Evolutionary conservation across 2,329 filamentous ascomycete species (phyloP).

Genomic region (Trichoderma endophyticum): DNA sequence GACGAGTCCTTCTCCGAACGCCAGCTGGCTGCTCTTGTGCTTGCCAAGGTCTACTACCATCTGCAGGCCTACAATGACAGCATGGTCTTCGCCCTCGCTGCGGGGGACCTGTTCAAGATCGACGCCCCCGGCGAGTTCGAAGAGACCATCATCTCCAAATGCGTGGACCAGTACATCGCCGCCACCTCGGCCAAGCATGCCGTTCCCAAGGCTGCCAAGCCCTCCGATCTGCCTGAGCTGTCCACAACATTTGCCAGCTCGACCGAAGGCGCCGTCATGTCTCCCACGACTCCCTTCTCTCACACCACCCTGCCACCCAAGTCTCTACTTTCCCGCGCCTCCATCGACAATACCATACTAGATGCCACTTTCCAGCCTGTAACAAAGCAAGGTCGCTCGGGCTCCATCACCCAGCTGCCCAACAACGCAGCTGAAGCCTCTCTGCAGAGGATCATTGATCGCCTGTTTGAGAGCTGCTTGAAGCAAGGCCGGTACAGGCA

Average conservation of each 20-base stretch:
- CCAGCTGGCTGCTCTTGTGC: conserved; percentile 87
- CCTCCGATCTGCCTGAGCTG: conserved; percentile 60
- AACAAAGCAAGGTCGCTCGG: conserved; percentile 52
- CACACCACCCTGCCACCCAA: conserved; percentile 91
- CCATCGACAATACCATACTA: conserved; percentile 62
- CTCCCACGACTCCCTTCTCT: conserved; percentile 91
- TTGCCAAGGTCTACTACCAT: conserved; percentile 98
- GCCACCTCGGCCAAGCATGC: conserved; percentile 55
- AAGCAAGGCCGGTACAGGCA: conserved; percentile 84
- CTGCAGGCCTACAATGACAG: conserved; percentile 98
- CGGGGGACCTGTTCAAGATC: conserved; percentile 91
- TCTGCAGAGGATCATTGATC: conserved; percentile 78
- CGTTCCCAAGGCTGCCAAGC: conserved; percentile 42
- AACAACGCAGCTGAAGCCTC: conserved; percentile 73
- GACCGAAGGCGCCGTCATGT: conserved; percentile 69
- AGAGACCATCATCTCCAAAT: conserved; percentile 98
- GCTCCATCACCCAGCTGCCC: conserved; percentile 62
- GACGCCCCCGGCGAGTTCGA: conserved; percentile 92
- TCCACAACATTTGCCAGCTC: conserved; percentile 74
- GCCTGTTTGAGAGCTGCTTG: conserved; percentile 88
- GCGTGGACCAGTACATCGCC: conserved; percentile 94
- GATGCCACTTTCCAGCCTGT: conserved; percentile 55
- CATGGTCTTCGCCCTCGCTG: conserved; percentile 95
- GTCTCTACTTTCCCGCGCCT: conserved; percentile 83
- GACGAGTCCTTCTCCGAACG: conserved; percentile 92